Conservation (phyloP, 345 rosid genomes). For the Linum tenue region DNA sequence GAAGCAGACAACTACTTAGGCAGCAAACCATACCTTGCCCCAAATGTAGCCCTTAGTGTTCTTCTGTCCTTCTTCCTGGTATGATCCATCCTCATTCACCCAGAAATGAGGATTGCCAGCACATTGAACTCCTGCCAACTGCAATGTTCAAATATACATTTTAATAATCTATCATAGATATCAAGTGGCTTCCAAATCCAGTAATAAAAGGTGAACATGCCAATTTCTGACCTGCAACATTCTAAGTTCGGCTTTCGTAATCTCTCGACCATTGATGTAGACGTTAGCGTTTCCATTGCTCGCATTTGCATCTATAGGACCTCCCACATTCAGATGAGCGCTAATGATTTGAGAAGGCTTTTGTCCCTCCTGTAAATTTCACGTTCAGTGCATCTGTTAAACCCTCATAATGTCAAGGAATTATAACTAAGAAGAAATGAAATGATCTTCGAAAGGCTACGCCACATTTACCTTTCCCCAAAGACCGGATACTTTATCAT, state of each 20-base stretch:
- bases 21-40: conserved; percentile 66
- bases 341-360: conserved; percentile 84
- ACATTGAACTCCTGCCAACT: conserved; percentile 99
- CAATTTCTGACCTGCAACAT: conserved; percentile 77
- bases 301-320: conserved; percentile 63
- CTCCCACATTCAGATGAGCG: conserved; percentile 92
- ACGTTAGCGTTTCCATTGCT: conserved; percentile 92
- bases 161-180: conserved; percentile 10
- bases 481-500: conserved; percentile 95
- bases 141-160: conserved; percentile 26
- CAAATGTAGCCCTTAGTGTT: conserved; percentile 95
- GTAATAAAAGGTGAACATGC: not conserved
- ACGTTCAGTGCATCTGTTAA: conserved; percentile 20
- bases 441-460: not conserved
- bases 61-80: conserved; percentile 99
- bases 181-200: not conserved
- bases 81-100: conserved; percentile 99
- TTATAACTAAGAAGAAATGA: not conserved
- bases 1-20: not conserved
- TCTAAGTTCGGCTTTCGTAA: conserved; percentile 83
- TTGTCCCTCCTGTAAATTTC: conserved; percentile 71
- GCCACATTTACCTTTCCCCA: conserved; percentile 90
- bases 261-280: conserved; percentile 91
- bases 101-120: conserved; percentile 99
- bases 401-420: conserved; percentile 7